These are phyloP conservation scores for Coemansia sp. DNA, from an alignment of 192 early-diverging fungal species.

Conservation along the genomic window DNA sequence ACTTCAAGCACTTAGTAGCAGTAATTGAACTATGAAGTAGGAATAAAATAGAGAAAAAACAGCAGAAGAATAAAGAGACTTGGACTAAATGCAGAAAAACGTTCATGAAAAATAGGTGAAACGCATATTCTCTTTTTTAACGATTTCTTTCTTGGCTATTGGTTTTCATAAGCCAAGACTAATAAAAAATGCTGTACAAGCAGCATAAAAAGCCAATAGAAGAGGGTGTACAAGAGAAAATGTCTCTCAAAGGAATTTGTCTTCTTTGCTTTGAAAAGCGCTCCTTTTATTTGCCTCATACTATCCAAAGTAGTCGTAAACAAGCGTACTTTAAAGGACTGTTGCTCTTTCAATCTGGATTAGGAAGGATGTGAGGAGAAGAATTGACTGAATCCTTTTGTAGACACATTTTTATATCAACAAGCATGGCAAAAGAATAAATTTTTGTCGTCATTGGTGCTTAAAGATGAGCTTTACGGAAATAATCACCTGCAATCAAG, in stretches of 20 bases:
- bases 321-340: neutral
- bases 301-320: neutral
- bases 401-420: neutral
- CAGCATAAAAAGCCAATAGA: neutral
- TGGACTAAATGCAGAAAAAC: neutral
- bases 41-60: neutral
- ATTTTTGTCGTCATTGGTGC: neutral
- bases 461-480: neutral
- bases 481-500: neutral
- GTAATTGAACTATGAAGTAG: neutral
- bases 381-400: neutral
- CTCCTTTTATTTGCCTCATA: neutral
- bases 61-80: neutral
- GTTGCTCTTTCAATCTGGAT: neutral
- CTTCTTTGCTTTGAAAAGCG: neutral
- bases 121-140: neutral
- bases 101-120: neutral
- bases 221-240: neutral
- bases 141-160: neutral
- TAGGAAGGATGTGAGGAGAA: neutral
- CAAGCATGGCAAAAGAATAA: neutral
- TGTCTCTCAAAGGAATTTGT: neutral
- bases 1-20: neutral
- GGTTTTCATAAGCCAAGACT: neutral
- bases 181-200: neutral